Evolutionary conservation across 495 filamentous ascomycete species (phyloP).

Genomic region (Tetracladium marchalianum): DNA sequence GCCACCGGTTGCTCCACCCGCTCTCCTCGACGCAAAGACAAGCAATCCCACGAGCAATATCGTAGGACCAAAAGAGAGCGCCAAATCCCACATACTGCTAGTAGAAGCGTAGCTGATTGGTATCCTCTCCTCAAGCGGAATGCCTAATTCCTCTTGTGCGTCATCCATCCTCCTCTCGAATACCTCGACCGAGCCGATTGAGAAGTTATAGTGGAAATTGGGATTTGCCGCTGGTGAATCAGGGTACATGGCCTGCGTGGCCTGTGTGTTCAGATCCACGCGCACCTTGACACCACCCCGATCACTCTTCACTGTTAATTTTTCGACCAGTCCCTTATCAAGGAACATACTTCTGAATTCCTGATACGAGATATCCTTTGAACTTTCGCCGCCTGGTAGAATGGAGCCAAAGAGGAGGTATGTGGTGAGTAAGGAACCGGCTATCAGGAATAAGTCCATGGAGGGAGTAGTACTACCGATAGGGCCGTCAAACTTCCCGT

Average conservation of each 20-base stretch:
- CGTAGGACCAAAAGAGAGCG: constrained; percentile 80
- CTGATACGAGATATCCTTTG: constrained; percentile 91
- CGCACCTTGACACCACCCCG: constrained; percentile 49
- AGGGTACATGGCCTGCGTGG: constrained; percentile 65
- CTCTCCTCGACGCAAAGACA: constrained; percentile 60
- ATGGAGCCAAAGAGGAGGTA: constrained; percentile 43
- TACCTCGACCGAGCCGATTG: constrained; percentile 84
- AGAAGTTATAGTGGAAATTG: constrained; percentile 84
- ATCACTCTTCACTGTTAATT: constrained; percentile 65
- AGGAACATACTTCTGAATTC: constrained; percentile 87
- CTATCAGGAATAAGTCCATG: constrained; percentile 22
- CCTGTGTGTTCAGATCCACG: constrained; percentile 78
- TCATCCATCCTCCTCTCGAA: constrained; percentile 84
- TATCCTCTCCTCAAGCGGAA: constrained; percentile 76
- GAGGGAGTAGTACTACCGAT: constrained; percentile 2
- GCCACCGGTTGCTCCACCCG: constrained; percentile 46
- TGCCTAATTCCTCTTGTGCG: constrained; percentile 76
- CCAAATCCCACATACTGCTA: constrained; percentile 49
- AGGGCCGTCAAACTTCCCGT: constrained; percentile 18
- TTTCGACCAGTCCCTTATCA: constrained; percentile 92
- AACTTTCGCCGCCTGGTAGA: constrained; percentile 55
- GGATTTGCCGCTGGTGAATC: constrained; percentile 64
- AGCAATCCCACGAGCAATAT: constrained; percentile 73
- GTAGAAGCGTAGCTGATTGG: constrained; percentile 81
- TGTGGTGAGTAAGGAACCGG: constrained; percentile 43